These are phyloP conservation scores for Catenaria anguillulae DNA, from an alignment of 371 early-diverging fungal genomes.

Conservation along the genomic window DNA sequence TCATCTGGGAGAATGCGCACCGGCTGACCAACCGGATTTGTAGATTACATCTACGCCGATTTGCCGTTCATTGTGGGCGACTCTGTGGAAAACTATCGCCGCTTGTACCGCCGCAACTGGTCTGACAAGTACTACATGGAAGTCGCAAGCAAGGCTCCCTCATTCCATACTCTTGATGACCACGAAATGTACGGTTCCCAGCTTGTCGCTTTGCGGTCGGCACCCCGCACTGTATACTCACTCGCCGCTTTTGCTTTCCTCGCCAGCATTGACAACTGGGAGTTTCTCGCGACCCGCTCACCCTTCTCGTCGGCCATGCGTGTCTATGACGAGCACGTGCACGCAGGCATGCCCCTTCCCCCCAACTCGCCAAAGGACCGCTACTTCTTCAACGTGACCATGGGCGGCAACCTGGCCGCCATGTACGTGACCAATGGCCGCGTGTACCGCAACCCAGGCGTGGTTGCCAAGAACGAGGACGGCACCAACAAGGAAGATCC, in stretches of 20 bases:
- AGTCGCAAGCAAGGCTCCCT: slow-evolving; percentile 21
- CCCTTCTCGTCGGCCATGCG: slow-evolving; percentile 21
- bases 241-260: too few relatives aligned
- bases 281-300: slow-evolving; percentile 11
- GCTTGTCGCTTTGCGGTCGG: too few relatives aligned
- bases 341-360: slow-evolving; percentile 15
- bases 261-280: slow-evolving; percentile 33
- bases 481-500: slow-evolving; percentile 11
- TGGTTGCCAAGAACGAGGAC: too few relatives aligned
- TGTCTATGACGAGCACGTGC: slow-evolving; percentile 30
- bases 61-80: slow-evolving; percentile 25
- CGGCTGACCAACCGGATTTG: too few relatives aligned
- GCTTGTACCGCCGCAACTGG: slow-evolving; percentile 30
- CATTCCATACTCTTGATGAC: slow-evolving; percentile 28
- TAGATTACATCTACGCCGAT: slow-evolving; percentile 36
- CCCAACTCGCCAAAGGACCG: background rate
- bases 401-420: background rate
- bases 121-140: slow-evolving; percentile 15
- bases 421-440: background rate
- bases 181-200: too few relatives aligned
- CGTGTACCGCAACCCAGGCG: background rate
- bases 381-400: background rate
- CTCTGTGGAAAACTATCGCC: slow-evolving; percentile 20
- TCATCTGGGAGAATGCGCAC: too few relatives aligned
- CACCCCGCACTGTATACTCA: too few relatives aligned